Evolutionary conservation across 2,329 filamentous ascomycete genomes (phyloP).

Genomic region (Botrytis byssoidea): DNA sequence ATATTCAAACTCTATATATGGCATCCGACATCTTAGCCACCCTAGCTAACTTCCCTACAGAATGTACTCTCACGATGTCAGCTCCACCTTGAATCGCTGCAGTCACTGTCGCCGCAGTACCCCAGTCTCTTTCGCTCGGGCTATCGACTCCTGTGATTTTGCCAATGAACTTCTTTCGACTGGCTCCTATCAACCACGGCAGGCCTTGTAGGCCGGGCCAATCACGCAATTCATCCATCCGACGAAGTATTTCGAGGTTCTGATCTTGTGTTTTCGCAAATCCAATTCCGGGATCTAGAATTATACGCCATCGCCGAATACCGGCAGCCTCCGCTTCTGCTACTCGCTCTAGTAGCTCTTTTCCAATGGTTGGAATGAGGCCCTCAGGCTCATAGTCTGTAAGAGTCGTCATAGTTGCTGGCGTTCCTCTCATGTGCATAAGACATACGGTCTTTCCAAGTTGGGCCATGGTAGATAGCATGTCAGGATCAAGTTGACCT

Average conservation of each 20-base stretch:
- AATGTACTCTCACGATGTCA: constrained; percentile 90
- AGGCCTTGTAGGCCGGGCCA: constrained; percentile 66
- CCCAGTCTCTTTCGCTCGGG: constrained; percentile 71
- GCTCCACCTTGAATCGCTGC: constrained; percentile 84
- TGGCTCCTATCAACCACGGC: constrained; percentile 87
- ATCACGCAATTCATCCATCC: constrained; percentile 61
- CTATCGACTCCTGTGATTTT: constrained; percentile 72
- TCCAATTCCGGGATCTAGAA: constrained; percentile 89
- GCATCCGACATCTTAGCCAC: constrained; percentile 88
- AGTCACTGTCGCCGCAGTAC: constrained; percentile 84
- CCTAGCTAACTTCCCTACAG: constrained; percentile 80
- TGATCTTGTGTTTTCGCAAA: constrained; percentile 84
- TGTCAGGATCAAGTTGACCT: constrained; percentile 72
- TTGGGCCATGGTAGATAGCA: constrained; percentile 77
- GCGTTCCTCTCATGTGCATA: constrained; percentile 73
- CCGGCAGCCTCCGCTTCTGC: constrained; percentile 75
- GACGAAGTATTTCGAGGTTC: constrained; percentile 75
- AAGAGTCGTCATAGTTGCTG: constrained; percentile 61
- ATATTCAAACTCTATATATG: constrained; percentile 63
- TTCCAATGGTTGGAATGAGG: constrained; percentile 53
- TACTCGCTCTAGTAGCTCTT: constrained; percentile 62
- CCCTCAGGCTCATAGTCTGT: constrained; percentile 53
- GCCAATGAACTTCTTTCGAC: constrained; percentile 87
- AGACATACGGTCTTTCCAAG: constrained; percentile 75
- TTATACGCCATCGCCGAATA: constrained; percentile 87